Base-by-base conservation (phyloP, 306 rosid genomes). In the Gynostemma pentaphyllum region DNA sequence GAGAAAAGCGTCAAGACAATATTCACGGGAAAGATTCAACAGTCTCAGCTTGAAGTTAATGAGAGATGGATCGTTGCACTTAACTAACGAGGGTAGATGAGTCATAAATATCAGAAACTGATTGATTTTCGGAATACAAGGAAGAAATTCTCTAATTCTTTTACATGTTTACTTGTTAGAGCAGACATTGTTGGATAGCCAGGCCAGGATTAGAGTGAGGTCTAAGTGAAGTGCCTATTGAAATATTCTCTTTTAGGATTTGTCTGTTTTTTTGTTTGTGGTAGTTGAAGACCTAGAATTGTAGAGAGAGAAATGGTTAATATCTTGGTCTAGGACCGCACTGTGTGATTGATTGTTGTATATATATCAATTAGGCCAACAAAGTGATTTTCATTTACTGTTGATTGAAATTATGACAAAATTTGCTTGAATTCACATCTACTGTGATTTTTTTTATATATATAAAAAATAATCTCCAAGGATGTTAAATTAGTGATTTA, bases 1-100 rank as follows among this genome's bases (percentile, higher is more conserved):
- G 97, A 87, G 97, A 82, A 91, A 91, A 65, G 97, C 96, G 9
- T 91, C 97, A 9, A 77, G 97, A 51, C 97, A 91, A 72, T 91
- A 91, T 60, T 91, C 97, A 1, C 86, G 97, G 75, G 97, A 91
- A 77, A 82, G 97, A 79, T 91, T 91, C 78, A 87, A 87, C 79
- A 91, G 96, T 77, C 76, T 91, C 65, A 91, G 97, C 75, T 75
- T 91, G 30, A 91, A 87, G 64, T 77, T 91, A 69, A 87, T 91
- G 96, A 87, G 84, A 73, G 97, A 91, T 9, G 97, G 97, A 16
- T 91, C 97, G 18, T 82, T 91, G 75, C 96, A 83, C 67, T 95
- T 83, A 50, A 16, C 53, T 29, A 63, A 63, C 40, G 54, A 64
- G 19, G 53, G 29, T 45, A 64, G 55, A 64, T 29, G 54, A 46